phyloP scores from a whole-genome alignment of 768 basidiomycete species.

The Suillus alpinus region DNA sequence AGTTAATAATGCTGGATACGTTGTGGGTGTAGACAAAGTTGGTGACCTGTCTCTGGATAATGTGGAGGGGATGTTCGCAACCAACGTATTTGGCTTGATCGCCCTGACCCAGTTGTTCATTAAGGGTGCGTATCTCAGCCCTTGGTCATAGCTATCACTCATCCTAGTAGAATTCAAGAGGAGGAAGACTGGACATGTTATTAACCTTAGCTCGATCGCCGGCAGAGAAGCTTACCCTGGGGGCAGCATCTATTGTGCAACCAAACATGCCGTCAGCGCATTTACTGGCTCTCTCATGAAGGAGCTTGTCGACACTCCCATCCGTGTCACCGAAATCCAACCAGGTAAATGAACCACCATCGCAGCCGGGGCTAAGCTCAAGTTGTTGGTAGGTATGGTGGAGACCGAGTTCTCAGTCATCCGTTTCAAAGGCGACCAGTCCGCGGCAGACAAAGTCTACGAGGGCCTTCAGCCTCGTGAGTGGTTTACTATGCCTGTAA shows the following conservation, averaged over 20 bases:
- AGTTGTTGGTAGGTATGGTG: slow-evolving; percentile 60
- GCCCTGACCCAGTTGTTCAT: slow-evolving; percentile 74
- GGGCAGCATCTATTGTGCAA: slow-evolving; percentile 91
- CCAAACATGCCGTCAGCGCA: slow-evolving; percentile 82
- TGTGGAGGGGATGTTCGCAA: slow-evolving; percentile 79
- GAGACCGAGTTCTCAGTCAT: slow-evolving; percentile 92
- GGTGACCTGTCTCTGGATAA: slow-evolving; percentile 78
- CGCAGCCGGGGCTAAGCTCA: slow-evolving; percentile 1
- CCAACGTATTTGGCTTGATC: slow-evolving; percentile 84
- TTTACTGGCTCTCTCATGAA: slow-evolving; percentile 80
- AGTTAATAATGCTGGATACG: slow-evolving; percentile 87
- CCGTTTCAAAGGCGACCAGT: slow-evolving; percentile 82
- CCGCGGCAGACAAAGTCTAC: slow-evolving; percentile 86
- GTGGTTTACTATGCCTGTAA: slow-evolving; percentile 25
- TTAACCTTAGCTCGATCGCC: slow-evolving; percentile 94
- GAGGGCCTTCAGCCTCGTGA: slow-evolving; percentile 81
- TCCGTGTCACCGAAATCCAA: slow-evolving; percentile 92
- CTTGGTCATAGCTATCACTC: slow-evolving; percentile 3
- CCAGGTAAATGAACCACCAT: slow-evolving; percentile 55
- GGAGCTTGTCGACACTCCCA: slow-evolving; percentile 89
- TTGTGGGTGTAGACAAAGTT: slow-evolving; percentile 82
- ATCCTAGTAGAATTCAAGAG: slow-evolving; percentile 65
- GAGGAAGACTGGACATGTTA: slow-evolving; percentile 80
- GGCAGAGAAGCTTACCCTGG: slow-evolving; percentile 86
- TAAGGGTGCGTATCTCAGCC: slow-evolving; percentile 37